These are phyloP conservation scores for Areca catechu DNA, from an alignment of 176 grass and related monocot genomes.

Conservation along the genomic window DNA sequence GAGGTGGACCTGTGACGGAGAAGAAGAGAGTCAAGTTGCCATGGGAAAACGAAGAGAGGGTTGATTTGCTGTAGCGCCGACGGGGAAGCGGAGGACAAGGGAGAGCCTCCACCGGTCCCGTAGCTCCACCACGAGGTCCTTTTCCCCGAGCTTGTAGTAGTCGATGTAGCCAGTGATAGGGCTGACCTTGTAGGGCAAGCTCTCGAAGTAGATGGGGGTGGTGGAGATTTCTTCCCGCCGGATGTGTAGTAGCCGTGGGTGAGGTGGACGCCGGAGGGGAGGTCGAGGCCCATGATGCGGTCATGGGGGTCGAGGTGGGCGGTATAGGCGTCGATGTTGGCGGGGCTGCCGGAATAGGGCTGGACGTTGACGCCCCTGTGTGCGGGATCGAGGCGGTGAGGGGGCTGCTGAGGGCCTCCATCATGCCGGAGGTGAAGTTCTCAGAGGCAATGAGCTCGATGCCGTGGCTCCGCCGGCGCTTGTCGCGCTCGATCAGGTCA, in stretches of 20 bases:
- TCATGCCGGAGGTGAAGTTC: conserved; percentile 16
- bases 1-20: no score
- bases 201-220: conserved; percentile 17
- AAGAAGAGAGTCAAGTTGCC: no score
- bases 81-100: no score
- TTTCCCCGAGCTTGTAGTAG: conserved; percentile 18
- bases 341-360: conserved; percentile 19
- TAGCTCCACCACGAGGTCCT: no score
- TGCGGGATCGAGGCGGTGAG: conserved; percentile 4
- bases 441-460: conserved; percentile 25
- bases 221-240: conserved; percentile 12
- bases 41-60: no score
- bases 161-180: conserved; percentile 11
- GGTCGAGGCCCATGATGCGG: conserved; percentile 21
- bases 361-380: conserved; percentile 20
- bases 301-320: conserved; percentile 11
- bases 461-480: conserved; percentile 12
- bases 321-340: conserved; percentile 13
- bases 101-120: no score
- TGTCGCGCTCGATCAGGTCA: conserved; percentile 18
- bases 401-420: conserved; percentile 12
- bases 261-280: conserved; percentile 16
- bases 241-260: conserved; percentile 11
- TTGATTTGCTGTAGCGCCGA: no score
- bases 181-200: conserved; percentile 17